Conservation (phyloP, 2,329 filamentous ascomycete species). For the Rutstroemia sp. region DNA sequence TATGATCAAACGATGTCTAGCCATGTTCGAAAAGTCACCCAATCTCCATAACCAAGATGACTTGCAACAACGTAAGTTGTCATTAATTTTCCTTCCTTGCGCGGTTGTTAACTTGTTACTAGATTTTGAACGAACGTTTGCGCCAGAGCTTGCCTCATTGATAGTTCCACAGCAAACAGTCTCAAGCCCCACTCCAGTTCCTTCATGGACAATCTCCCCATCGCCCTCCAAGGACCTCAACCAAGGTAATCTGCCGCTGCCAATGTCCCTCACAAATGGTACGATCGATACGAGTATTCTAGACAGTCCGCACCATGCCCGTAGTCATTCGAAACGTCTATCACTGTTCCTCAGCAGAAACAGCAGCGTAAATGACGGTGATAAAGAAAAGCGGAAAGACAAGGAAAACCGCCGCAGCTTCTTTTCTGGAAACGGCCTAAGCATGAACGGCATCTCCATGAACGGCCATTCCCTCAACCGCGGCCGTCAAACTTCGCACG, state of each 20-base stretch:
- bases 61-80: conserved; percentile 53
- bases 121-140: conserved; percentile 58
- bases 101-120: conserved; percentile 14
- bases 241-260: conserved; percentile 10
- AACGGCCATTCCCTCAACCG: background rate
- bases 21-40: conserved; percentile 52
- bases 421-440: conserved; percentile 9
- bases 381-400: background rate
- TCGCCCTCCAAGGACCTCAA: conserved; percentile 12
- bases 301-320: conserved; percentile 13
- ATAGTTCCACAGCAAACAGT: conserved; percentile 37
- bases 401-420: conserved; percentile 9
- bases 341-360: conserved; percentile 6
- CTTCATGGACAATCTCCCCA: conserved; percentile 27
- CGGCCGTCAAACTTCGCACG: background rate
- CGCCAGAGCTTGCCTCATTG: conserved; percentile 57
- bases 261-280: conserved; percentile 19
- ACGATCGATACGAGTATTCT: conserved; percentile 22
- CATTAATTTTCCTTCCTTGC: background rate
- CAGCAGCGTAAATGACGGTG: background rate
- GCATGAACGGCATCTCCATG: conserved; percentile 8
- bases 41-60: conserved; percentile 53
- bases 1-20: conserved; percentile 75
- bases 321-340: conserved; percentile 7
- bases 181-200: conserved; percentile 30